Percentiles rank a stretch among this genome's conserved stretches.
Conservation (phyloP, 805 yeast genomes). For the Blastobotrys muscicola region DNA sequence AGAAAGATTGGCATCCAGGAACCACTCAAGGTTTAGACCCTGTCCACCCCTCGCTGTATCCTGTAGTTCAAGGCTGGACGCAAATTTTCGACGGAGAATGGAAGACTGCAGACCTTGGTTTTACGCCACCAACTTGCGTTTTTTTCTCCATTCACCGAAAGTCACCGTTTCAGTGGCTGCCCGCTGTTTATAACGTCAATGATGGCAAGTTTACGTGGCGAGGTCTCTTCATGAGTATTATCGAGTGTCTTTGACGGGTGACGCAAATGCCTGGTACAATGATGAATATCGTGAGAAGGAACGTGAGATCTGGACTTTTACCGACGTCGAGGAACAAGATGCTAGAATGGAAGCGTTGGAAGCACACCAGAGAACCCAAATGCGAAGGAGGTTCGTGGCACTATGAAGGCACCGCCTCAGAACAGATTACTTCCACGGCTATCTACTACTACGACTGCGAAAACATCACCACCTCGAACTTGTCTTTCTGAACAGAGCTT, state of each 20-base stretch:
- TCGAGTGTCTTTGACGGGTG: no score
- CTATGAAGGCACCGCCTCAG: conserved; percentile 34
- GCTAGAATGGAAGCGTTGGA: no score
- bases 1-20: conserved; percentile 32
- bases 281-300: no score
- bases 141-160: no score
- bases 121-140: no score
- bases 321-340: no score
- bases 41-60: conserved; percentile 35
- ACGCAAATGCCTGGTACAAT: no score
- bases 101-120: background rate
- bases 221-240: no score
- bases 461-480: conserved; percentile 31
- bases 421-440: conserved; percentile 34
- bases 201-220: background rate
- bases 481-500: conserved; percentile 24
- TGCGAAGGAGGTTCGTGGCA: conserved; percentile 38
- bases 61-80: conserved; percentile 25
- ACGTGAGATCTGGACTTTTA: no score
- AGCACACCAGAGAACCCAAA: conserved; percentile 33
- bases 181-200: conserved; percentile 20
- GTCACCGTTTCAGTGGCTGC: conserved; percentile 31
- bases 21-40: conserved; percentile 32
- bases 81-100: background rate
- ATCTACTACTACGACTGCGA: conserved; percentile 34